A percentile compares a stretch with the other conserved stretches of the same genome.
phyloP scores from a whole-genome alignment of 805 yeast genomes.

The Cyberlindnera veronae region DNA sequence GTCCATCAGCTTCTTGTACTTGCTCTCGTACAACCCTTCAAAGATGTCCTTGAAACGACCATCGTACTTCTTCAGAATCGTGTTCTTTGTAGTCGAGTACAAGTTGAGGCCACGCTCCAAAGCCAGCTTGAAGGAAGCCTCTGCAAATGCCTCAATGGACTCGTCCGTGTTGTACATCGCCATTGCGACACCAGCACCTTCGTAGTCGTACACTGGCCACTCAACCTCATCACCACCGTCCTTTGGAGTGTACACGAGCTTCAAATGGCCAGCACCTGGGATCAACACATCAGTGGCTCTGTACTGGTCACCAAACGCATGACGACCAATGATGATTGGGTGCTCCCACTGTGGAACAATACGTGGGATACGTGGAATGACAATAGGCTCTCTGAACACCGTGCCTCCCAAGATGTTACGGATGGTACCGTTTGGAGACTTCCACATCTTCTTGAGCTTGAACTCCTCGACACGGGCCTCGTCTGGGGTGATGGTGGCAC shows the following conservation, averaged over 20 bases:
- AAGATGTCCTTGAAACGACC: conserved; percentile 95
- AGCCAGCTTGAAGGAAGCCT: conserved; percentile 86
- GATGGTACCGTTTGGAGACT: conserved; percentile 95
- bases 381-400: conserved; percentile 94
- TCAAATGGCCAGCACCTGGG: conserved; percentile 75
- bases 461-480: conserved; percentile 94
- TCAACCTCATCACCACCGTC: conserved; percentile 53
- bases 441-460: conserved; percentile 92
- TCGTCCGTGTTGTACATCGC: conserved; percentile 96
- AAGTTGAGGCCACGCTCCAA: conserved; percentile 72
- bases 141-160: conserved; percentile 89
- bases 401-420: conserved; percentile 96
- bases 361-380: conserved; percentile 83
- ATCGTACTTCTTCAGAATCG: conserved; percentile 90
- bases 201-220: conserved; percentile 64
- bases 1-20: conserved; percentile 72
- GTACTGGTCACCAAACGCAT: conserved; percentile 96
- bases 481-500: conserved; percentile 98
- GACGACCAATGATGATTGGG: conserved; percentile 96
- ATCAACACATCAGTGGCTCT: conserved; percentile 84
- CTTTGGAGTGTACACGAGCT: conserved; percentile 70
- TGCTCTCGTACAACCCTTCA: conserved; percentile 69
- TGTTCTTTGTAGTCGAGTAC: conserved; percentile 89
- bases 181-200: conserved; percentile 70
- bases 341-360: conserved; percentile 89